Evolutionary conservation across 2,329 filamentous ascomycete genomes (phyloP).

Genomic region (Spiromastix sp.): DNA sequence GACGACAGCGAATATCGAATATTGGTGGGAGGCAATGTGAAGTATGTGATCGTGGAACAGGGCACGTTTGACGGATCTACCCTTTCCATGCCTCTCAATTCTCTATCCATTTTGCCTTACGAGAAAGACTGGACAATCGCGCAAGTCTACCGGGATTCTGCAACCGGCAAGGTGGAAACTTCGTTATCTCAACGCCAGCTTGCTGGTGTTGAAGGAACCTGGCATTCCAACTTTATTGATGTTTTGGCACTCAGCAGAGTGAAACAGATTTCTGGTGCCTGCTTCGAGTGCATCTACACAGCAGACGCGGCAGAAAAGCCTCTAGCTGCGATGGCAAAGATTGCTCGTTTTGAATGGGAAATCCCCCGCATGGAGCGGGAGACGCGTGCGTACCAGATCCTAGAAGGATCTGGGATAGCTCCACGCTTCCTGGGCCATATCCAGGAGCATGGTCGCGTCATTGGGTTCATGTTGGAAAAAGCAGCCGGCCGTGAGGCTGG

Average conservation of each 20-base stretch:
- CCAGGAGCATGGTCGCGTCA: constrained; percentile 1
- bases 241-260: no score
- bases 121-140: not conserved
- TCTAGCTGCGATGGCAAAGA: no score
- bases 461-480: constrained; percentile 4
- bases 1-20: constrained; percentile 1
- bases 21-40: constrained; percentile 1
- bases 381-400: not conserved
- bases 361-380: not conserved
- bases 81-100: not conserved
- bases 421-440: constrained; percentile 4
- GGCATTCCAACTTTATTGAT: constrained; percentile 1
- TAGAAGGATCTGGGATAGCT: not conserved
- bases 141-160: not conserved
- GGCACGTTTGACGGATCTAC: not conserved
- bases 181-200: not conserved
- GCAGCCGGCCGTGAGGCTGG: not conserved
- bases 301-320: no score
- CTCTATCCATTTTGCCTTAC: not conserved
- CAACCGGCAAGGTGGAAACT: not conserved
- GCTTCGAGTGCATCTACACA: no score
- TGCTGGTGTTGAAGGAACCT: not conserved
- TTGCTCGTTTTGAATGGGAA: no score
- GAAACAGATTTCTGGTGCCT: no score
- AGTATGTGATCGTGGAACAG: not conserved